These are phyloP conservation scores for Rhizopogon vinicolor DNA, from an alignment of 768 basidiomycete genomes.

Conservation along the genomic window DNA sequence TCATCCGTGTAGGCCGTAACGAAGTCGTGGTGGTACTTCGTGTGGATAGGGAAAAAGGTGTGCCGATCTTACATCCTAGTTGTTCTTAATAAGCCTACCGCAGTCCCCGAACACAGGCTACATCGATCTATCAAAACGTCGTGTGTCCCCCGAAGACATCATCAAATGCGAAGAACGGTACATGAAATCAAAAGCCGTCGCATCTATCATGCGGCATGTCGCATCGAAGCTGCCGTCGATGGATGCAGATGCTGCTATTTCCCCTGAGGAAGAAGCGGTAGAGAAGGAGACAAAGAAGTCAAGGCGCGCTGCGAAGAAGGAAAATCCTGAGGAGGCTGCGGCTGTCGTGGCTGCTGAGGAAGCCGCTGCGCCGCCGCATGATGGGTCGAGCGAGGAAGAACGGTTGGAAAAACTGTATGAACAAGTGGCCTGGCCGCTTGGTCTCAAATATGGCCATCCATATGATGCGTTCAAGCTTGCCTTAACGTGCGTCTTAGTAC, in stretches of 20 bases:
- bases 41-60: slow-evolving; percentile 99
- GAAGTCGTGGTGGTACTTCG: slow-evolving; percentile 97
- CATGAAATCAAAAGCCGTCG: slow-evolving; percentile 96
- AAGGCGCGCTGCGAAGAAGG: slow-evolving; percentile 38
- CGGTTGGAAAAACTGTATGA: slow-evolving; percentile 86
- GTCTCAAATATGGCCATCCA: slow-evolving; percentile 87
- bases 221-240: slow-evolving; percentile 70
- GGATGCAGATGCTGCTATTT: slow-evolving; percentile 14
- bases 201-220: slow-evolving; percentile 89
- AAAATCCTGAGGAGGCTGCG: slow-evolving; percentile 42
- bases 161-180: slow-evolving; percentile 98
- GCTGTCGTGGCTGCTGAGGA: slow-evolving; percentile 39
- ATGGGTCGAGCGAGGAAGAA: slow-evolving; percentile 62
- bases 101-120: slow-evolving; percentile 57
- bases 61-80: slow-evolving; percentile 12
- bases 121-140: slow-evolving; percentile 97
- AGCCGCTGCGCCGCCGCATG: slow-evolving; percentile 6
- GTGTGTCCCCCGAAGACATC: slow-evolving; percentile 97
- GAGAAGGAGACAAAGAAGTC: slow-evolving; percentile 48
- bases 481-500: slow-evolving; percentile 62
- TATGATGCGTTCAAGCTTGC: slow-evolving; percentile 98
- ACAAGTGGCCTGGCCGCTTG: slow-evolving; percentile 89
- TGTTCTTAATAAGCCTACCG: background rate
- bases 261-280: slow-evolving; percentile 27
- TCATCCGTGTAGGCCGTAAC: slow-evolving; percentile 95